These are phyloP conservation scores for Amoebophrya sp. DNA, from an alignment of 169 alveolate species.

Conservation along the genomic window DNA sequence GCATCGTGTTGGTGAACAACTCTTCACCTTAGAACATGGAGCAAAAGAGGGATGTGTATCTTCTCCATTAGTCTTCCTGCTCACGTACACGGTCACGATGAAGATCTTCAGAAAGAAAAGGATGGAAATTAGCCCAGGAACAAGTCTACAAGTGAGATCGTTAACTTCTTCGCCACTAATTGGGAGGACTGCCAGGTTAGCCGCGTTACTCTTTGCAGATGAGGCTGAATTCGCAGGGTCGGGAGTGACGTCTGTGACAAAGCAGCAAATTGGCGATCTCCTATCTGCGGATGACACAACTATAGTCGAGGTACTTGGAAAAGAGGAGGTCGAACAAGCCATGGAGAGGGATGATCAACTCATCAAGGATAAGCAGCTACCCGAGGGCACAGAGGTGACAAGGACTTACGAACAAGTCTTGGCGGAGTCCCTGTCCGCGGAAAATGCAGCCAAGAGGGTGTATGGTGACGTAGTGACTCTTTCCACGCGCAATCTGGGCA, in stretches of 20 bases:
- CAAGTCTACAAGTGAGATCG: not conserved
- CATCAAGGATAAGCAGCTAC: not conserved
- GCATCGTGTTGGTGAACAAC: not conserved
- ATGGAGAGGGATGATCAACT: not conserved
- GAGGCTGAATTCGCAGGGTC: not conserved
- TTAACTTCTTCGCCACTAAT: not conserved
- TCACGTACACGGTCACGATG: not conserved
- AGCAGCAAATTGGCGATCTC: not conserved
- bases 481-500: not conserved
- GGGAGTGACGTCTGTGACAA: not conserved
- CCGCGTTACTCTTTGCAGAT: not conserved
- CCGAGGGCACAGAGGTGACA: not conserved
- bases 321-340: not conserved
- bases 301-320: too few species aligned
- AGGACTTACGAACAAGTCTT: not conserved
- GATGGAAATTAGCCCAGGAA: not conserved
- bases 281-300: not conserved
- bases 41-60: not conserved
- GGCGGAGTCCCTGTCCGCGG: not conserved
- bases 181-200: not conserved
- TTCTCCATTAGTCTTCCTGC: not conserved
- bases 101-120: not conserved
- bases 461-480: not conserved
- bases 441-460: not conserved
- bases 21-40: not conserved